A percentile compares a stretch with the other conserved stretches of the same genome.
Evolutionary conservation across 768 basidiomycete genomes (phyloP).

Genomic region (Strobilomyces echinocephalus): DNA sequence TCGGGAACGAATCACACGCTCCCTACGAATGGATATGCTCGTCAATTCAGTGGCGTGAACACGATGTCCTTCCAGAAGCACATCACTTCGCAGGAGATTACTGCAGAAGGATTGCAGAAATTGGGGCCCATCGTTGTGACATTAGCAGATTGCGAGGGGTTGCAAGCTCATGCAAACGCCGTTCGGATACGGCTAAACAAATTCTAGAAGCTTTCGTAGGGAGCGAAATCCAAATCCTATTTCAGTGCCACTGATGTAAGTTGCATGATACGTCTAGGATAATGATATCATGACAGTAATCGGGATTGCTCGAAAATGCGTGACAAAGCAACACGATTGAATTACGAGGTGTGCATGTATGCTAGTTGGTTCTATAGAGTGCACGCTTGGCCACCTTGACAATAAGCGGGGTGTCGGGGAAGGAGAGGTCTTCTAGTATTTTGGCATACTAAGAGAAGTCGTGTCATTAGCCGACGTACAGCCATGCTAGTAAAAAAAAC

Average conservation of each 20-base stretch:
- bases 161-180: conserved; percentile 94
- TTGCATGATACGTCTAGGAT: conserved; percentile 8
- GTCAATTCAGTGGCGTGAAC: conserved; percentile 98
- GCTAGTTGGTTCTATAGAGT: conserved; percentile 82
- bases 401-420: conserved; percentile 90
- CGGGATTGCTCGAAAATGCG: conserved; percentile 12
- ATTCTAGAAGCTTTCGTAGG: conserved; percentile 3
- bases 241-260: conserved; percentile 1
- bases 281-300: conserved; percentile 7
- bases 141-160: conserved; percentile 90
- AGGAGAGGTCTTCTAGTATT: conserved; percentile 83
- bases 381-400: conserved; percentile 93
- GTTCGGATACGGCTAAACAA: conserved; percentile 72
- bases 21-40: conserved; percentile 93
- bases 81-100: conserved; percentile 94
- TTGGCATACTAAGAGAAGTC: conserved; percentile 66
- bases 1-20: conserved; percentile 99
- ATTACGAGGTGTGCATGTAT: conserved; percentile 9
- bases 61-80: conserved; percentile 97
- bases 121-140: conserved; percentile 87
- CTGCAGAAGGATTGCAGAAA: conserved; percentile 63
- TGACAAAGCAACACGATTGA: conserved; percentile 8
- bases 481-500: conserved; percentile 27
- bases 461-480: conserved; percentile 9
- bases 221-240: neutral